Conservation (phyloP, 139 green algal species). For the Pseudopediastrum boryanum region DNA sequence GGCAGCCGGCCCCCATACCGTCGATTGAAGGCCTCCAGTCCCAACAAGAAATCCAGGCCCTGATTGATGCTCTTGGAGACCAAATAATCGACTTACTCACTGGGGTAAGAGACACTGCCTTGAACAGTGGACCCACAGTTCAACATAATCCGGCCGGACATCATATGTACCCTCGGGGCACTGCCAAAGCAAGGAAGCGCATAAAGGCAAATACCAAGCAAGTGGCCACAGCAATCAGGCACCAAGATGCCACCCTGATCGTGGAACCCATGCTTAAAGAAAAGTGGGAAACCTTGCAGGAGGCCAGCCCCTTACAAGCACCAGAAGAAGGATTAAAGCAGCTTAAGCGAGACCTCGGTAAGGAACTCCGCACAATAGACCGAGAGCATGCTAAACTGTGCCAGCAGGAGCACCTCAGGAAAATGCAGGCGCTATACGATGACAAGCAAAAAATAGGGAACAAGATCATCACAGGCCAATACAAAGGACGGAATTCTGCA, state of each 20-base stretch:
- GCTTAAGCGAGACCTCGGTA: neutral
- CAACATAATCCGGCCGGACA: too few relatives aligned
- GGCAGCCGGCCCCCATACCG: too few relatives aligned
- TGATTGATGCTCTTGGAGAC: too few relatives aligned
- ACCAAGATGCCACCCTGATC: too few relatives aligned
- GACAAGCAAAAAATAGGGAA: neutral
- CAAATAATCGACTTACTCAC: too few relatives aligned
- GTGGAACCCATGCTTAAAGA: neutral
- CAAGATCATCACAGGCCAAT: neutral
- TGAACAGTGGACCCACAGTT: too few relatives aligned
- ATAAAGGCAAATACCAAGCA: neutral
- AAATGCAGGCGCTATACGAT: neutral
- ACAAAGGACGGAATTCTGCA: neutral
- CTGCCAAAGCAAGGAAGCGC: too few relatives aligned
- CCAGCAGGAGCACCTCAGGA: conserved; percentile 1
- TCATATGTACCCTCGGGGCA: too few relatives aligned
- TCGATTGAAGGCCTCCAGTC: too few relatives aligned
- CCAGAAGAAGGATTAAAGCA: neutral
- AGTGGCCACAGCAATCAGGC: neutral
- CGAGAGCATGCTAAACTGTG: neutral
- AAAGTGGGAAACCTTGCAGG: neutral
- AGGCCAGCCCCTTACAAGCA: neutral
- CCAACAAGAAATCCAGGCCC: too few relatives aligned
- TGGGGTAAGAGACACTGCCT: too few relatives aligned
- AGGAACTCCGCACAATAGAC: neutral